Evolutionary conservation across 495 filamentous ascomycete species (phyloP).

Genomic region (Xylaria cubensis): DNA sequence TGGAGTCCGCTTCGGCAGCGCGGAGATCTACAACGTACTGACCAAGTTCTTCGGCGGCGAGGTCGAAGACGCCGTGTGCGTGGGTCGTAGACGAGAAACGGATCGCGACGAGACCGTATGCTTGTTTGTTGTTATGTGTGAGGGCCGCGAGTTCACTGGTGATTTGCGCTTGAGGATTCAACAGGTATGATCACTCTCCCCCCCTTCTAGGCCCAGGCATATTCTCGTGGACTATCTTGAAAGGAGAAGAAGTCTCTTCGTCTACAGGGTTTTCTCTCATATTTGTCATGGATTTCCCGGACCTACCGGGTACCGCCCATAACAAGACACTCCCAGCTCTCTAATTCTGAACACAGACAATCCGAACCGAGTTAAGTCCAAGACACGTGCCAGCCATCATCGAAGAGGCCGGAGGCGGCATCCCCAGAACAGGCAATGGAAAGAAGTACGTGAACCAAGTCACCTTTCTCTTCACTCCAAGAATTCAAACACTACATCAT

Average conservation of each 20-base stretch:
- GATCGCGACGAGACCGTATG: conserved; percentile 87
- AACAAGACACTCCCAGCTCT: neutral
- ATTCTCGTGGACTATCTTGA: neutral
- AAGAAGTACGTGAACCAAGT: conserved; percentile 69
- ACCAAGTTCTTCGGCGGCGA: conserved; percentile 77
- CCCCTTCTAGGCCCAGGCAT: neutral
- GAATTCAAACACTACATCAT: neutral
- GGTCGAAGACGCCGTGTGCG: conserved; percentile 83
- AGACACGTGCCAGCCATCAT: conserved; percentile 86
- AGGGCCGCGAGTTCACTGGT: conserved; percentile 54
- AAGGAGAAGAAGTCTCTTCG: neutral
- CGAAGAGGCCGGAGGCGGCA: conserved; percentile 73
- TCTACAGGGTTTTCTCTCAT: neutral
- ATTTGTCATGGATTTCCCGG: neutral
- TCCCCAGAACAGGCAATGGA: conserved; percentile 88
- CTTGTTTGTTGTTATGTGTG: conserved; percentile 79
- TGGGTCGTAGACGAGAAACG: conserved; percentile 73
- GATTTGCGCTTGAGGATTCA: conserved; percentile 67
- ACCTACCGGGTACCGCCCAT: neutral
- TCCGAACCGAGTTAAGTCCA: conserved; percentile 78
- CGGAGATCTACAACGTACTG: conserved; percentile 92
- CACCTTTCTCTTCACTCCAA: neutral
- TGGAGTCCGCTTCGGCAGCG: conserved; percentile 78
- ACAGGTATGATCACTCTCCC: conserved; percentile 26
- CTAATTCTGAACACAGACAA: conserved; percentile 34